Conservation (phyloP, 768 basidiomycete species). For the Hortiboletus flavorubellus region DNA sequence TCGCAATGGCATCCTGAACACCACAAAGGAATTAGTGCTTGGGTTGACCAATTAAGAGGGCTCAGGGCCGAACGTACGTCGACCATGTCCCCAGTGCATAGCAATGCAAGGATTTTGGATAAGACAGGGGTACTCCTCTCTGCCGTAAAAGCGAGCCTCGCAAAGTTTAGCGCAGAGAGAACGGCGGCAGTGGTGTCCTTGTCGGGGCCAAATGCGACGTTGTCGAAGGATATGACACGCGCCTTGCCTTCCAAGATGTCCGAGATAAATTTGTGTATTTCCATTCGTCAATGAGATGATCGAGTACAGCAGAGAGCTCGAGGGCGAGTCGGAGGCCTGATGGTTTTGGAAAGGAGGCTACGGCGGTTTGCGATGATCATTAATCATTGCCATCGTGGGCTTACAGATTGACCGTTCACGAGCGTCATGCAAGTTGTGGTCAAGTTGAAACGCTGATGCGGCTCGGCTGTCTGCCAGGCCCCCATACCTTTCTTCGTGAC, state of each 20-base stretch:
- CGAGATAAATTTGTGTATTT: conserved; percentile 9
- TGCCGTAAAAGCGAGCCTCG: conserved; percentile 40
- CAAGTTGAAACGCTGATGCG: too few species aligned
- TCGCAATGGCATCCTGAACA: conserved; percentile 48
- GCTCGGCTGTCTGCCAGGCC: too few species aligned
- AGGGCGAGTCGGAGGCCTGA: not conserved
- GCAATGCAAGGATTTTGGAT: conserved; percentile 8
- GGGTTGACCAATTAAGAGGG: not conserved
- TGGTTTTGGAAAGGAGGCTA: conserved; percentile 2
- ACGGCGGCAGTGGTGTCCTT: conserved; percentile 42
- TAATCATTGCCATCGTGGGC: not conserved
- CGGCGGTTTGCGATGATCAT: conserved; percentile 3
- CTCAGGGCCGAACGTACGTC: conserved; percentile 9
- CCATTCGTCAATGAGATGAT: conserved; percentile 5
- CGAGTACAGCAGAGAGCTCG: not conserved
- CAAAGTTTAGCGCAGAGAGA: conserved; percentile 59
- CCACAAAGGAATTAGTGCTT: not conserved
- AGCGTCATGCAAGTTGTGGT: too few species aligned
- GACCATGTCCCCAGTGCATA: conserved; percentile 15
- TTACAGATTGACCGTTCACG: not conserved
- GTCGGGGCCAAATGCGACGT: conserved; percentile 38
- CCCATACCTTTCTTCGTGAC: not conserved
- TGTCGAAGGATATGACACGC: conserved; percentile 39
- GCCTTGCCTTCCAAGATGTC: conserved; percentile 28
- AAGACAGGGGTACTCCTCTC: conserved; percentile 1